Base-by-base conservation (phyloP, 208 protist genomes). In the Leishmania major region DNA sequence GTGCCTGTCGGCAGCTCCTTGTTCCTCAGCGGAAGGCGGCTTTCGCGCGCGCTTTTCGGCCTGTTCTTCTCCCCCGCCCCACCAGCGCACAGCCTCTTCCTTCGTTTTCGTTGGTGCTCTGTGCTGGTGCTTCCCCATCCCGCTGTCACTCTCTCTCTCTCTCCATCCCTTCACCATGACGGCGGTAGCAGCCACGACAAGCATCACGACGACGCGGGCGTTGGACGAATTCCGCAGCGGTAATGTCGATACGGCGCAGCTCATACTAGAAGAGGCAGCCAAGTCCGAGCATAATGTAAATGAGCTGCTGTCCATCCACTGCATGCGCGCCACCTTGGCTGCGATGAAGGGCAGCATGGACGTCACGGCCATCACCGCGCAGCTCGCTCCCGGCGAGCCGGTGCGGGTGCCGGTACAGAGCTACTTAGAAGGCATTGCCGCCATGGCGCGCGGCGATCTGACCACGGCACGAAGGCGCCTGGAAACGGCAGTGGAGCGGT, bases 351-450 rank as follows among this genome's bases (percentile, higher is more conserved):
- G 93, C 59, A 92, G 87, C 75, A 72, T 77, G 19, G 79, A 90
- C 35, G 83, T 86, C 17, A 78, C 79, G 0, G 62, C 69, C 37
- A 81, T 84, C 17, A 62, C 84, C 1, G 79, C 75, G 25, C 67
- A 77, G 60, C 75, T 82, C 43, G 15, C 82, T 3, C 70, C 78
- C 0, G 79, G 81, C 19, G 81, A 85, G 37, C 49, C 72, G 35
- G 75, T 88, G 71, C 67, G 87, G 60, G 86, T 82, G 17, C 82
- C 88, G 1, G 81, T 92, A 73, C 85, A 85, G 81, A 87, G 70
- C 66, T 97, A 97, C 81, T 67, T 96, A 10, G 91, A 96, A 60
- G 95, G 95, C 28, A 81, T 96, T 35, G 85, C 95, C 7, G 85
- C 88, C 28, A 88, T 97, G 80, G 87, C 92, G n/a, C 87, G 87